phyloP scores from a whole-genome alignment of 306 rosid genomes.

The Gillenia trifoliata region DNA sequence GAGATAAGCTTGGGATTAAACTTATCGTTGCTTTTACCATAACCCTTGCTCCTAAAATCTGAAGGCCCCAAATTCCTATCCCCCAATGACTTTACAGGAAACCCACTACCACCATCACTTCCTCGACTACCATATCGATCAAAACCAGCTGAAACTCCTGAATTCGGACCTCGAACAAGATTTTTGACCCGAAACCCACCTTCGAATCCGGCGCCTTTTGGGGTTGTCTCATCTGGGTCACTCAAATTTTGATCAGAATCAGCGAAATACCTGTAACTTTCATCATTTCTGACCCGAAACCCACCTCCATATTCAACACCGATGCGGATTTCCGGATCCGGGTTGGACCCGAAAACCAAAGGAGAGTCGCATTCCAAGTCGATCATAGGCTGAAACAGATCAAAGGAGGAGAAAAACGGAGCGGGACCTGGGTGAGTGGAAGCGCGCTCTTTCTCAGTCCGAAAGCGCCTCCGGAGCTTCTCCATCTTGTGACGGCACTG shows the following conservation, averaged over 20 bases:
- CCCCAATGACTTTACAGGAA: slow-evolving; percentile 7
- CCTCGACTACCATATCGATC: not conserved
- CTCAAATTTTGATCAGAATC: not conserved
- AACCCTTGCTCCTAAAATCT: not conserved
- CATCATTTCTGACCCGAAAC: not conserved
- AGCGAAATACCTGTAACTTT: not conserved
- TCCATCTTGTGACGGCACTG: slow-evolving; percentile 92
- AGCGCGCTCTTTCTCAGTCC: slow-evolving; percentile 62
- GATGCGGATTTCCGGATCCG: not conserved
- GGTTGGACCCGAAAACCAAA: slow-evolving; percentile 19
- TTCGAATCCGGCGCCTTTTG: slow-evolving; percentile 35
- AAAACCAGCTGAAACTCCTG: not conserved
- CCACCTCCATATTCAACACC: not conserved
- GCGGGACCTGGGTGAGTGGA: slow-evolving; percentile 26
- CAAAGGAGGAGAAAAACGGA: slow-evolving; percentile 48
- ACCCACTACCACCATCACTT: not conserved
- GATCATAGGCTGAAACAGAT: slow-evolving; percentile 55
- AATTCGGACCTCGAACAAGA: not conserved
- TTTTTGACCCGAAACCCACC: not conserved
- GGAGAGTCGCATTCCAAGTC: slow-evolving; percentile 41
- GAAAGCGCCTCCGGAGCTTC: slow-evolving; percentile 67
- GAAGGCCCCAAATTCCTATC: slow-evolving; percentile 16
- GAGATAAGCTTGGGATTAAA: not conserved
- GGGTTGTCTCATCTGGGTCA: slow-evolving; percentile 14
- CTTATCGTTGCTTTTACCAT: not conserved